A percentile compares a stretch with the other conserved stretches of the same genome.
These are phyloP conservation scores for Metschnikowia reukaufii DNA, from an alignment of 805 yeast species.

Conservation along the genomic window DNA sequence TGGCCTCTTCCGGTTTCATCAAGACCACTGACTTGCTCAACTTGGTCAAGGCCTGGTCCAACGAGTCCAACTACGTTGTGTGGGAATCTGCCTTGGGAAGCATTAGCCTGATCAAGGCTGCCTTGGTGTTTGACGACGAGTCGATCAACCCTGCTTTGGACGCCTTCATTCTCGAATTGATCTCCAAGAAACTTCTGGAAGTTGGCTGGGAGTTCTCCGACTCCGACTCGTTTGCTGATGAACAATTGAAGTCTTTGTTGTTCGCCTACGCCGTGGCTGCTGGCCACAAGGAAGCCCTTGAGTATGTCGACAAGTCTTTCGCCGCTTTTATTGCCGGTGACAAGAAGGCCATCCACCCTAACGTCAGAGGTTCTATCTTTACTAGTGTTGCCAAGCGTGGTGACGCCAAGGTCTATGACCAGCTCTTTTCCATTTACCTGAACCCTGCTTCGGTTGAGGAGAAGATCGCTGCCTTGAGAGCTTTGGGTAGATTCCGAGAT, in stretches of 20 bases:
- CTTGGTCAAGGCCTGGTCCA: constrained; percentile 59
- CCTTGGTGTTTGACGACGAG: constrained; percentile 56
- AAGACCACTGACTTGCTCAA: constrained; percentile 59
- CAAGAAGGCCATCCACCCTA: constrained; percentile 68
- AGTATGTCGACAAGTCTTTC: constrained; percentile 51
- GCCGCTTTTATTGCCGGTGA: constrained; percentile 59
- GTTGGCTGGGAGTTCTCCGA: constrained; percentile 66
- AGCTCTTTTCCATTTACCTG: constrained; percentile 57
- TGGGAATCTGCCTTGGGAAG: constrained; percentile 61
- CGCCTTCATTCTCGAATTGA: constrained; percentile 53
- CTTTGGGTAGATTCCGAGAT: constrained; percentile 64
- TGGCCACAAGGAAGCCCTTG: constrained; percentile 47
- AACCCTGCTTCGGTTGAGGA: constrained; percentile 65
- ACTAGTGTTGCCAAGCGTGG: constrained; percentile 66
- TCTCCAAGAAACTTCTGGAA: constrained; percentile 50
- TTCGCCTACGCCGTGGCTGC: constrained; percentile 59
- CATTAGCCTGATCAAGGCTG: constrained; percentile 48
- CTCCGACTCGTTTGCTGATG: constrained; percentile 56
- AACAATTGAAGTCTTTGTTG: constrained; percentile 65
- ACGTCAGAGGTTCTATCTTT: constrained; percentile 67
- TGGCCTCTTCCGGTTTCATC: constrained; percentile 69
- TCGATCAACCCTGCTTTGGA: constrained; percentile 48
- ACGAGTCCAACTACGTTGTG: constrained; percentile 61
- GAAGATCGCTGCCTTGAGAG: constrained; percentile 64
- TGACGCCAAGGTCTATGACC: constrained; percentile 59